Evolutionary conservation across 495 filamentous ascomycete species (phyloP).

Genomic region (Elasticomyces elasticus): DNA sequence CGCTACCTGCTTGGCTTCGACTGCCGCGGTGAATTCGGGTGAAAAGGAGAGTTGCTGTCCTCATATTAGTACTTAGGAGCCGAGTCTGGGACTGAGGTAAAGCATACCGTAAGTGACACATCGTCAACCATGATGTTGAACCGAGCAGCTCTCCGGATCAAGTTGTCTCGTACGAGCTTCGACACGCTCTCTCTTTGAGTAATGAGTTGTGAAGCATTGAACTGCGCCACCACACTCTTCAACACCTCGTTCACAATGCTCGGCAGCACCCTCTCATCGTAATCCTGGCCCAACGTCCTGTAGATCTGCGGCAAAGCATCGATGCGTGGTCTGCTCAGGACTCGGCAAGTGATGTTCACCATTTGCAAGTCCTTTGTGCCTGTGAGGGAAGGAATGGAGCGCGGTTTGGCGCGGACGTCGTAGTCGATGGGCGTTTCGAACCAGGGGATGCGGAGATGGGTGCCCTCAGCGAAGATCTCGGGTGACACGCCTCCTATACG

Average conservation of each 20-base stretch:
- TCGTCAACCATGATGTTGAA: slow-evolving; percentile 98
- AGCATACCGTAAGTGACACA: slow-evolving; percentile 85
- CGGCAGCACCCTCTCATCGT: slow-evolving; percentile 91
- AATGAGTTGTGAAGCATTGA: slow-evolving; percentile 96
- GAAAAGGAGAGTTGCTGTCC: slow-evolving; percentile 92
- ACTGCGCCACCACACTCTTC: slow-evolving; percentile 97
- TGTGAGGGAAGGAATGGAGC: slow-evolving; percentile 92
- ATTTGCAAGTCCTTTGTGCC: slow-evolving; percentile 99
- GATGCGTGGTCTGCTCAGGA: slow-evolving; percentile 81
- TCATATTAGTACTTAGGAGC: slow-evolving; percentile 7
- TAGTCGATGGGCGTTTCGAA: slow-evolving; percentile 94
- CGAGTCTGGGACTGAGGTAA: neutral
- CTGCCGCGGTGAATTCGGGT: slow-evolving; percentile 95
- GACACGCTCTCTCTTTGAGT: slow-evolving; percentile 97
- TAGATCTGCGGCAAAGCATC: slow-evolving; percentile 91
- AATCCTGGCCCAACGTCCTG: slow-evolving; percentile 88
- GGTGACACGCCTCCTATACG: slow-evolving; percentile 87
- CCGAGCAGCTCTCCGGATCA: slow-evolving; percentile 77
- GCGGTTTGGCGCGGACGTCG: slow-evolving; percentile 93
- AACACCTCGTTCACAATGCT: slow-evolving; percentile 98
- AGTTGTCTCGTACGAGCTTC: slow-evolving; percentile 80
- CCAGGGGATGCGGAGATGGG: slow-evolving; percentile 89
- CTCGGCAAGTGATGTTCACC: slow-evolving; percentile 99
- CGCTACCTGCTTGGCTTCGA: slow-evolving; percentile 97
- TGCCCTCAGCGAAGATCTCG: slow-evolving; percentile 96